Evolutionary conservation across 2,329 filamentous ascomycete genomes (phyloP), one percentile per base, ranked within the genome.

Genomic region (Pseudogymnoascus sp.): DNA sequence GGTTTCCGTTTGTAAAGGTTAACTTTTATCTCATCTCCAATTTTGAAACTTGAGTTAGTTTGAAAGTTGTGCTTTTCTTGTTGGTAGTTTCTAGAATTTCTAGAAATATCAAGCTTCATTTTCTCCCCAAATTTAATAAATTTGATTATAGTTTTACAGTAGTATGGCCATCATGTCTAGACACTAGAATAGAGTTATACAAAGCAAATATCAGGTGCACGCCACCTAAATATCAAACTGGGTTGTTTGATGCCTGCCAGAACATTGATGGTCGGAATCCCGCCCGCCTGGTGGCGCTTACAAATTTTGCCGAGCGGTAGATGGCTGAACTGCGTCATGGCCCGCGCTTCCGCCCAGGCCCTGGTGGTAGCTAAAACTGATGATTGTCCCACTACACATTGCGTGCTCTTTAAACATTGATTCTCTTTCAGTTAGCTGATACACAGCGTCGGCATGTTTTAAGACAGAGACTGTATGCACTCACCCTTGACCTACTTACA

Each of bases 251-350:
- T 33, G 47, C 47, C 29, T 54, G 9, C 1, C 33, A 33, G n/a
- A 54, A 33, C n/a, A n/a, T 54, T 33, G 47, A 33, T 54, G 13
- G 26, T 9, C 31, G 15, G 29, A 54, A 54, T 54, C n/a, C 47
- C 47, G 33, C 47, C 47, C 29, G 29, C 26, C 9, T 10, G n/a
- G 29, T 33, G 29, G 47, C 47, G 47, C 29, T 54, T 54, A 54
- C 44, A 54, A 54, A 33, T 54, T 54, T 54, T 54, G 44, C 44
- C 44, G 44, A 54, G 44, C 44, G 44, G 44, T 54, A 54, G 44
- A 31, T 33, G 26, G 44, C 44, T 44, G 26, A 33, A 54, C 44
- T 54, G 26, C 47, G 47, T 54, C 47, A 54, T 54, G 47, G 33
- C n/a, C 47, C 47, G 47, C 47, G 47, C 29, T 54, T 54, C 47